phyloP scores from a whole-genome alignment of 306 rosid genomes.

The Vachellia collinsii region DNA sequence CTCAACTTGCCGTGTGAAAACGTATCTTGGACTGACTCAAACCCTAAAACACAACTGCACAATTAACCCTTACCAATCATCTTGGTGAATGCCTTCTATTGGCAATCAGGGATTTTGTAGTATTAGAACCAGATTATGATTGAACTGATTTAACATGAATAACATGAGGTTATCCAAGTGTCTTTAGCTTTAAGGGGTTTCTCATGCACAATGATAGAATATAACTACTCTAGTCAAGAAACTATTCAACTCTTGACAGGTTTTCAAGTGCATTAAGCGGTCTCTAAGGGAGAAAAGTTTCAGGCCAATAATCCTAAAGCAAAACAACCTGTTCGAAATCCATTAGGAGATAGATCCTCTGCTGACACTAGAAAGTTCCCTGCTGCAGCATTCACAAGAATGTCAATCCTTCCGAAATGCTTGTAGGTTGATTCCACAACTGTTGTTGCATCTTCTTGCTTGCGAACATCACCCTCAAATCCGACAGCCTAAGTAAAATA shows the following conservation, averaged over 20 bases:
- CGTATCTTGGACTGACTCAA: neutral
- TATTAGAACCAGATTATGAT: neutral
- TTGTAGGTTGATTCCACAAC: constrained; percentile 72
- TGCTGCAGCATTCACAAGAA: constrained; percentile 90
- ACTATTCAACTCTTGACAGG: neutral
- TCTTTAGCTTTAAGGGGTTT: neutral
- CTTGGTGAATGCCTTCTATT: neutral
- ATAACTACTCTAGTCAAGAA: neutral
- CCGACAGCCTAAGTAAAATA: constrained; percentile 63
- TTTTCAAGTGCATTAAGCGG: neutral
- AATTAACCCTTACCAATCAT: neutral
- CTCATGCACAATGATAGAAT: too few species aligned
- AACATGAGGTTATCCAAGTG: neutral
- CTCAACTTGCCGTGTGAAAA: neutral
- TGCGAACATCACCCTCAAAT: constrained; percentile 86
- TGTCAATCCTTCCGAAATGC: constrained; percentile 77
- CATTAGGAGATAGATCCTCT: constrained; percentile 93
- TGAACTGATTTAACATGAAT: neutral
- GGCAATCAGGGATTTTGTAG: neutral
- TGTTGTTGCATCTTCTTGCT: constrained; percentile 79
- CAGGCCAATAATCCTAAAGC: neutral
- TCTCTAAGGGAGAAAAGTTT: neutral
- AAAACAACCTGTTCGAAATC: constrained; percentile 84
- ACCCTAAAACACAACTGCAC: neutral
- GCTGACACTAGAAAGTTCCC: constrained; percentile 84